Percentiles rank a stretch among this genome's conserved stretches.
Evolutionary conservation across 768 basidiomycete genomes (phyloP).

Genomic region (Xerocomellus chrysenteron): DNA sequence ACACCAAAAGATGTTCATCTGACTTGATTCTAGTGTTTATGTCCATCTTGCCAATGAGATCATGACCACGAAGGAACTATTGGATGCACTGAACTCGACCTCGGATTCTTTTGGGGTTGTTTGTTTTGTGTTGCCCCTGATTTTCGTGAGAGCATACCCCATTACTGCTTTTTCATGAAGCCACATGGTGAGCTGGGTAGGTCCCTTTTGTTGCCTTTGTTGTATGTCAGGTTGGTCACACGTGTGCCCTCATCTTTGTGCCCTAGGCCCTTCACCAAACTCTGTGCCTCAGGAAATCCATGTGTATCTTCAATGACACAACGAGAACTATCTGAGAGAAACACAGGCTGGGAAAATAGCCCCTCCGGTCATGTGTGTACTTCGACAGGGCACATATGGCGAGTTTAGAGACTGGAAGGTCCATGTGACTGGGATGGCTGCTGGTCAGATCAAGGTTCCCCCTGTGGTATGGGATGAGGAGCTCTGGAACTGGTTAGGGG

Average conservation of each 20-base stretch:
- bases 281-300: conserved; percentile 7
- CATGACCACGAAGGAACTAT: conserved; percentile 21
- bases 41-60: conserved; percentile 24
- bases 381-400: conserved; percentile 19
- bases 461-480: conserved; percentile 11
- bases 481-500: too few species aligned
- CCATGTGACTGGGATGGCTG: conserved; percentile 9
- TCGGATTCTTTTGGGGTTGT: conserved; percentile 17
- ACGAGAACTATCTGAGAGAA: conserved; percentile 21
- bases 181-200: conserved; percentile 5
- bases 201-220: not conserved
- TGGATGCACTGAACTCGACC: conserved; percentile 12
- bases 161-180: conserved; percentile 24
- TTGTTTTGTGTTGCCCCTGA: conserved; percentile 21
- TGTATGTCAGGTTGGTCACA: not conserved
- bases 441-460: conserved; percentile 24
- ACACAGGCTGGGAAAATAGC: conserved; percentile 4
- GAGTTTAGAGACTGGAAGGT: conserved; percentile 24
- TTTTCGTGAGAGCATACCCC: conserved; percentile 12
- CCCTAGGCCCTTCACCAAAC: not conserved
- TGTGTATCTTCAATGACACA: conserved; percentile 4
- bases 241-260: not conserved
- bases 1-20: not conserved
- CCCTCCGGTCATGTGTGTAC: conserved; percentile 13
- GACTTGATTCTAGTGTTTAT: conserved; percentile 1